Evolutionary conservation across 306 rosid species (phyloP), one percentile per base, ranked within the genome.

Genomic region (Vicia sativa): DNA sequence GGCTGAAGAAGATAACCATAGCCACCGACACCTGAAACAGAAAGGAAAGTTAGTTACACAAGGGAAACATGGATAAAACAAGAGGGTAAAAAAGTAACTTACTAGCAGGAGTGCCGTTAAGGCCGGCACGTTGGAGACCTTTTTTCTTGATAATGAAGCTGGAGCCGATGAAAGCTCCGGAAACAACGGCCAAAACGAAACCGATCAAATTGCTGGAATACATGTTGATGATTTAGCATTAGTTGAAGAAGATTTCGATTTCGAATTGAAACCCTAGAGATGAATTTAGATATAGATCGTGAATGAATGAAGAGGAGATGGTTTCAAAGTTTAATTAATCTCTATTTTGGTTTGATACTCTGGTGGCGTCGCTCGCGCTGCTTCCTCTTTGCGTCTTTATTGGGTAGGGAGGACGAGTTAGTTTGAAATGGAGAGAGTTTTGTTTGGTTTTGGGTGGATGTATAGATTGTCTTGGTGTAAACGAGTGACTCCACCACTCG

Each of bases 81-180:
- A 13, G 11, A 5, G 11, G 45, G 10, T 15, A 50, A 70, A 15
- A 0, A 16, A 9, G 23, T 48, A 11, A 52, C 58, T 19, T 52
- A 52, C 97, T 73, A 54, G 95, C 97, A 29, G 85, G 85, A 69
- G 82, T 56, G 57, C 95, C 95, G 31, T 66, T 82, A 42, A 60
- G 75, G 7, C 79, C 77, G 11, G 95, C 97, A 11, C 90, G 87
- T 26, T 78, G 84, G 60, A 91, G 97, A 43, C 97, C 97, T 73
- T 86, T 84, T 72, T 90, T 90, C 92, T 90, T 90, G 76, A 90
- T 82, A 70, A 90, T 90, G 83, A 90, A 90, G 55, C 97, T 91
- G 58, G 92, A 79, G 23, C 97, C 97, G 39, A 91, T 88, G 65
- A 91, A 91, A 72, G 92, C 97, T 64, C 97, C 80, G 35, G 97